Base-by-base conservation (phyloP, 2,329 filamentous ascomycete species). In the Monosporascus sp. region DNA sequence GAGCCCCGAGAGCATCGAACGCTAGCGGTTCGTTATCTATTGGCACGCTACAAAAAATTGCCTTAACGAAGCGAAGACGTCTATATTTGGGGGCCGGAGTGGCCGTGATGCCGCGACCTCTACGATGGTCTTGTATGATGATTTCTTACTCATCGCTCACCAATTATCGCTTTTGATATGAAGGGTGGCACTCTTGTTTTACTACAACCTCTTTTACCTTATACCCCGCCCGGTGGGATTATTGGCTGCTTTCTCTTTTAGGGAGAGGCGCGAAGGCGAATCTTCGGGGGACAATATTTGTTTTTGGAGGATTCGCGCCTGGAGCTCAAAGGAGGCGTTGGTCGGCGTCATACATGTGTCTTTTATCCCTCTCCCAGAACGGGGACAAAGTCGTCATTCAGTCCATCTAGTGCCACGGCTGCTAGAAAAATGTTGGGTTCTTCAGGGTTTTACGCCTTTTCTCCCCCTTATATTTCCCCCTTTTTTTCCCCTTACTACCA, bases 1-100 rank as follows among this genome's bases (percentile, higher is more conserved):
- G 78, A 94, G 89, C 66, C 90, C 90, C 4, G 85, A 93, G 72
- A 91, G 89, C 68, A 83, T 90, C 59, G 79, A 80, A 69, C 74
- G 65, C 53, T 74, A 69, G 60, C 57, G 50, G n/a, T 11, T 20
- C 42, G 24, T 15, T n/a, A 14, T 25, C 42, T 39, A 20, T n/a
- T 25, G 22, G 22, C 18, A 42, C n/a, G 20, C 18, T 42, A 20
- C 6, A 18, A 42, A 5, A 24, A 14, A 14, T 3, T 20, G n/a
- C 18, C 18, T 20, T 20, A 24, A 18, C 22, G 14, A 4, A 42
- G 17, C 39, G 6, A 20, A 42, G 39, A 20, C 20, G 39, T 11
- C 39, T 42, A 20, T 20, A 42, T 20, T 24, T 14, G 39, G 14
- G 24, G 14, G 8, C 11, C 25, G 31, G 9, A 5, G 31, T 14